These are phyloP conservation scores for Musa schizocarpa DNA, from an alignment of 176 grass and related monocot species.

Conservation along the genomic window DNA sequence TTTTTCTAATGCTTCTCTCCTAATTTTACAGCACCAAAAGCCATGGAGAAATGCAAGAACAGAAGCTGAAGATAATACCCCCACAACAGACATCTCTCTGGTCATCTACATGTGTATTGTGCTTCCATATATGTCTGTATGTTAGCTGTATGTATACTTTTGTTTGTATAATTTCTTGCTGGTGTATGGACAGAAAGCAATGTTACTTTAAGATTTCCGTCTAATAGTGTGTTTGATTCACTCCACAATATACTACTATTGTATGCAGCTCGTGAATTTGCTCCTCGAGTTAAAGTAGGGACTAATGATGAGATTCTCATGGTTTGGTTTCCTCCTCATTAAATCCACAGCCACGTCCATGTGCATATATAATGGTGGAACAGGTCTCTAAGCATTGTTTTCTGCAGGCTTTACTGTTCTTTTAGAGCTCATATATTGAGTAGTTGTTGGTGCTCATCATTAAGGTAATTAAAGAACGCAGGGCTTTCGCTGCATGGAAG, in stretches of 20 bases:
- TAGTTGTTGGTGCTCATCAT: too few species aligned
- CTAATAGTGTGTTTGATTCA: background rate
- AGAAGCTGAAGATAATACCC: conserved; percentile 35
- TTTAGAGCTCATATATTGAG: too few species aligned
- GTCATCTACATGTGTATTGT: background rate
- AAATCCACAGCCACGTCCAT: conserved; percentile 54
- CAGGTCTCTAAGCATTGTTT: conserved; percentile 42
- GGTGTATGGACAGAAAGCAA: background rate
- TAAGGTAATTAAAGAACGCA: too few species aligned
- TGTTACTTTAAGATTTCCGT: background rate
- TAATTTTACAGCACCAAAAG: conserved; percentile 60
- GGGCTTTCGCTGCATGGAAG: too few species aligned
- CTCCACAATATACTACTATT: background rate
- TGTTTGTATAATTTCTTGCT: background rate
- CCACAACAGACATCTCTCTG: background rate
- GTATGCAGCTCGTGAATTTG: background rate
- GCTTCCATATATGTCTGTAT: background rate
- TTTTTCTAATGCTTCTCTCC: background rate
- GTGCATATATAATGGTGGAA: conserved; percentile 47
- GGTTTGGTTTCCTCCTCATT: conserved; percentile 38
- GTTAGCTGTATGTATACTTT: background rate
- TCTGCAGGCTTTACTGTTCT: too few species aligned
- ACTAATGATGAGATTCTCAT: conserved; percentile 45
- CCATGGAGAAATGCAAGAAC: conserved; percentile 79
- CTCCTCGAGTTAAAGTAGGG: background rate